Percentiles rank a stretch among this genome's conserved stretches.
Evolutionary conservation across 2,329 filamentous ascomycete genomes (phyloP).

Genomic region (Pseudocercospora musae): DNA sequence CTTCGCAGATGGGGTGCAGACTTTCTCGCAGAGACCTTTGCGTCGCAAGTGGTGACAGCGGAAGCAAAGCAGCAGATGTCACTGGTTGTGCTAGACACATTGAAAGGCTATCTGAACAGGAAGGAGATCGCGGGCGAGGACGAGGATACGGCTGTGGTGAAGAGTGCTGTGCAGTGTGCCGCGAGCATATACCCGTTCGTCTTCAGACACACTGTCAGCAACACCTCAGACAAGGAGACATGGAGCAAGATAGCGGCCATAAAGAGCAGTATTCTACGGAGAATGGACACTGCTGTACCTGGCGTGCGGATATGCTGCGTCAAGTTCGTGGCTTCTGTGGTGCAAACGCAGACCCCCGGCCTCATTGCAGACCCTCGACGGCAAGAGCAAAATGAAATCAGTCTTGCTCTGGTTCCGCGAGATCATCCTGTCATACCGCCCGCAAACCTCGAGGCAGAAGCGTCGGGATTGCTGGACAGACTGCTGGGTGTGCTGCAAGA

Average conservation of each 20-base stretch:
- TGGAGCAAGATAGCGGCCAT: constrained; percentile 89
- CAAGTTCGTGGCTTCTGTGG: constrained; percentile 93
- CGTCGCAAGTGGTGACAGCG: constrained; percentile 76
- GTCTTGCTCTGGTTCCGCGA: constrained; percentile 76
- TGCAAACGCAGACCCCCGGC: constrained; percentile 87
- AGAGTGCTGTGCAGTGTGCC: constrained; percentile 80
- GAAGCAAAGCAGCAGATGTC: constrained; percentile 69
- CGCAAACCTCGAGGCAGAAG: constrained; percentile 84
- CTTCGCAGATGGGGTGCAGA: constrained; percentile 93
- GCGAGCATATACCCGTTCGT: constrained; percentile 91
- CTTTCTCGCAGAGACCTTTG: constrained; percentile 93
- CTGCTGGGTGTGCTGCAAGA: constrained; percentile 83
- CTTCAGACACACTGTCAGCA: constrained; percentile 87
- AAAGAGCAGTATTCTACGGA: constrained; percentile 80
- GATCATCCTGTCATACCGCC: constrained; percentile 78
- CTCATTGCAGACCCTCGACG: constrained; percentile 78
- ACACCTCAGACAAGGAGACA: constrained; percentile 72
- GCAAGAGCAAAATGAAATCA: constrained; percentile 76
- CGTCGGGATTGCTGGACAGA: constrained; percentile 83
- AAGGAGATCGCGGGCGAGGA: constrained; percentile 53
- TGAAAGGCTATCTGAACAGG: constrained; percentile 51
- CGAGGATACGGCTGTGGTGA: constrained; percentile 76
- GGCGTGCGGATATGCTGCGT: constrained; percentile 89
- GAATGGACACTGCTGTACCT: constrained; percentile 77
- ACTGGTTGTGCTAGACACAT: constrained; percentile 73